These are phyloP conservation scores for Cladophialophora exuberans DNA, from an alignment of 2,329 filamentous ascomycete species.

Conservation along the genomic window DNA sequence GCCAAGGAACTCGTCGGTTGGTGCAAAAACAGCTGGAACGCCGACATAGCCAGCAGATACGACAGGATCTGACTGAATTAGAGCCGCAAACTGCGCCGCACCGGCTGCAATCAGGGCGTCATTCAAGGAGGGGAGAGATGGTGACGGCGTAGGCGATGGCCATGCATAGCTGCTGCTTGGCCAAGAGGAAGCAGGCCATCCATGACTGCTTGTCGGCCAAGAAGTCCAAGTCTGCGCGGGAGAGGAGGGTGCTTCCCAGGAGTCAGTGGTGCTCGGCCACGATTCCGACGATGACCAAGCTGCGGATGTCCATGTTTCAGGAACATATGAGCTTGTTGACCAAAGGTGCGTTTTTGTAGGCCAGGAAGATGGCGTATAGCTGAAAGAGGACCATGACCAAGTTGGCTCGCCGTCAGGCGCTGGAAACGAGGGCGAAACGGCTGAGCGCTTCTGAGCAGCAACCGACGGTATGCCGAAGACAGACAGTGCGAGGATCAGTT, in stretches of 20 bases:
- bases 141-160: constrained; percentile 1
- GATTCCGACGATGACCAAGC: background rate
- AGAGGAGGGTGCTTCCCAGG: background rate
- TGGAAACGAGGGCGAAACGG: background rate
- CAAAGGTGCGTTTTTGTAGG: background rate
- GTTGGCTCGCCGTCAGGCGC: background rate
- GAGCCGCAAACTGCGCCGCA: constrained; percentile 8
- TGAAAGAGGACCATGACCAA: background rate
- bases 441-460: background rate
- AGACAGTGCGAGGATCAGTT: constrained; percentile 2
- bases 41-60: constrained; percentile 2
- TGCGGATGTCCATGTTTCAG: constrained; percentile 5
- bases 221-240: background rate
- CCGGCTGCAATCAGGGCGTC: constrained; percentile 11
- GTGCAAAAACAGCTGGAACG: constrained; percentile 2
- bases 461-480: background rate
- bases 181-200: background rate
- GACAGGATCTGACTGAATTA: constrained; percentile 7
- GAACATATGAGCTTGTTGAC: background rate
- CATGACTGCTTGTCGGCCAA: background rate
- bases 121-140: constrained; percentile 3
- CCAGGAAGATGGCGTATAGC: background rate
- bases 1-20: constrained; percentile 5
- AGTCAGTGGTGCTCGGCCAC: background rate
- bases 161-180: constrained; percentile 1